Base-by-base conservation (phyloP, 1,139 yeast species). In the Blastobotrys ciferrii region DNA sequence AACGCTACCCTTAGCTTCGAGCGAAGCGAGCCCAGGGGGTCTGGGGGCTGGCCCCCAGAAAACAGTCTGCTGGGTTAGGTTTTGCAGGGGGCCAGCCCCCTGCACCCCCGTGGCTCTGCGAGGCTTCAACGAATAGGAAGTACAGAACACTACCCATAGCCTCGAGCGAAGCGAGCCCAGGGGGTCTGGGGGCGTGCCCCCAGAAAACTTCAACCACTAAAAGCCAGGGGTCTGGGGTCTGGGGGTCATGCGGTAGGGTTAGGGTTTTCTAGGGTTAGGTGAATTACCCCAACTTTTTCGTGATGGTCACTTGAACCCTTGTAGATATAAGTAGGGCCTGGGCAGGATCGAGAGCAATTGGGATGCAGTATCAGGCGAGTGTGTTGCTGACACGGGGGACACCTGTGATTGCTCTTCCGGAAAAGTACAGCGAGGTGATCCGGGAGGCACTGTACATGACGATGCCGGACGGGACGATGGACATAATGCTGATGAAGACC, bases 391-490 rank as follows among this genome's bases (percentile, higher is more conserved):
- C 63, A 30, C 59, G 55, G 38, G 62, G 59, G 6, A 49, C 50
- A 11, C 50, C 57, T n/a, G 47, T 56, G n/a, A 42, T 48, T 7
- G 45, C 48, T 36, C 46, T 63, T 6, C 42, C 47, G 3, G 44
- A 48, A 14, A 49, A 53, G 28, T 64, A 64, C 46, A 46, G 53
- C 1, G 50, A 53, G 3, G 54, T 62, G 13, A 40, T 69, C 17
- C 42, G 55, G 32, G 57, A 57, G 28, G 64, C 70, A 2, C 58
- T 66, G 32, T 54, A 55, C 32, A 51, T 56, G 55, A 61, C 70
- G 4, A 51, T 58, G 54, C 56, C 62, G 2, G 52, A 53, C 32
- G 73, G 72, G 17, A 42, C 46, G 5, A 58, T 70, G 17, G 74
- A 70, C 49, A 59, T 70, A 1, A 50, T 67, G 40, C 59, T 70